Base-by-base conservation (phyloP, 345 rosid species). In the Syzygium grande region DNA sequence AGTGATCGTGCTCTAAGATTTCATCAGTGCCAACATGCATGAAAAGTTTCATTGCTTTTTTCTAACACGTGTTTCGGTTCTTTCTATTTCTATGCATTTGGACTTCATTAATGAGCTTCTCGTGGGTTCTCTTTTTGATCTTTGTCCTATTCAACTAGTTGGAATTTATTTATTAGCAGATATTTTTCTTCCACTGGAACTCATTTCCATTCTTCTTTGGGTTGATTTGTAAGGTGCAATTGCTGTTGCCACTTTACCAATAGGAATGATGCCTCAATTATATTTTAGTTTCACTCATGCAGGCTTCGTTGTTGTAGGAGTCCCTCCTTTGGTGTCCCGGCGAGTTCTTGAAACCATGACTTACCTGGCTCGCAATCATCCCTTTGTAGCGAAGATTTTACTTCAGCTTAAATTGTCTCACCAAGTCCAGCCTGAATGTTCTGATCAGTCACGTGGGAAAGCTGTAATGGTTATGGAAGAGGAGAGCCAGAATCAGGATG, bases 301-400 rank as follows among this genome's bases (percentile, higher is more conserved):
- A 38, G 34, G 65, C 9, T n/a, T 79, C 84, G 87, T 38, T 86
- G 54, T 89, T 96, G 56, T 89, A 97, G 99, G 99, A 84, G 94
- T 96, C 86, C 99, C 99, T 92, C 99, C 98, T 61, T 87, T 96
- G 92, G 95, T 96, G 87, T 97, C 98, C 63, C 96, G 99, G 63
- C 98, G 99, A 86, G 92, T 96, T 78, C 98, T 97, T 88, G 99
- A 97, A 93, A 95, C 94, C 5, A 89, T 97, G 90, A 96, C 98
- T 63, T 95, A 94, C 91, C 88, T 96, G 95, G 95, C 98, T 51
- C 94, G 98, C 63, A 94, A 96, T 88, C 99, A 97, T 94, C 94
- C 93, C 61, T 89, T 90, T 53, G 96, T 97, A 65, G 98, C 99
- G 21, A 96, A 93, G 90, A 93, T 95, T 87, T 90, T 97, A 88